Conservation (phyloP, 495 filamentous ascomycete species). For the Coniosporium apollinis region DNA sequence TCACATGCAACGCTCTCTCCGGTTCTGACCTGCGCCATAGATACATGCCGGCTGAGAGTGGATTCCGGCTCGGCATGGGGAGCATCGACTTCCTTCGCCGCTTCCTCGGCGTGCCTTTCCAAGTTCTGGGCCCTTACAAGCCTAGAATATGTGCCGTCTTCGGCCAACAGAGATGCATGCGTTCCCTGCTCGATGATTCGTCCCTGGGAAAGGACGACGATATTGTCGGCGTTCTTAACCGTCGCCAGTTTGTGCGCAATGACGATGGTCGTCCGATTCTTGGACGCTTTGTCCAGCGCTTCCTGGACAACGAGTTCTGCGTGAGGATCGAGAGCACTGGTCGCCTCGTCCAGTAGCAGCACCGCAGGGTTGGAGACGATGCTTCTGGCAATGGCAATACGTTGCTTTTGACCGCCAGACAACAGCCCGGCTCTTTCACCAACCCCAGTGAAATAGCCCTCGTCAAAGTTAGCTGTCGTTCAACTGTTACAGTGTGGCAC, state of each 20-base stretch:
- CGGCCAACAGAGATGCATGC: constrained; percentile 27
- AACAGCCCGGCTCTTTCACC: constrained; percentile 2
- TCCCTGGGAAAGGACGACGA: constrained; percentile 35
- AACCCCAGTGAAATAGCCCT: constrained; percentile 7
- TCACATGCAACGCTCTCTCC: no score
- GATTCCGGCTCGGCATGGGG: no score
- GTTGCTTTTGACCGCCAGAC: constrained; percentile 15
- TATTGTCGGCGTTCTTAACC: constrained; percentile 33
- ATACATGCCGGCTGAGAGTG: no score
- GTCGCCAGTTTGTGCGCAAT: constrained; percentile 45
- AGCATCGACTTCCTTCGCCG: no score
- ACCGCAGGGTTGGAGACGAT: constrained; percentile 9
- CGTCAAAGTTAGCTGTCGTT: no score
- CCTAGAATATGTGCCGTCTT: constrained; percentile 29
- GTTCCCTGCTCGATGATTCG: constrained; percentile 31
- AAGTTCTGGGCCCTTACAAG: constrained; percentile 19
- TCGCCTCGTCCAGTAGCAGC: constrained; percentile 32
- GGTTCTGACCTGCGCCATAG: no score
- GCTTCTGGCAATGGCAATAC: constrained; percentile 10
- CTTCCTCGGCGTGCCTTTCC: no score
- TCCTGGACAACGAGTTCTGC: constrained; percentile 33
- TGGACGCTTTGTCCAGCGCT: constrained; percentile 17
- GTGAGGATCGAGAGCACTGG: constrained; percentile 33
- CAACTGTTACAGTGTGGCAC: no score
- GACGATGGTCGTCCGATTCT: constrained; percentile 23